Evolutionary conservation across 2,329 filamentous ascomycete genomes (phyloP), one percentile per base, ranked within the genome.

Genomic region (Leptographium procerum): DNA sequence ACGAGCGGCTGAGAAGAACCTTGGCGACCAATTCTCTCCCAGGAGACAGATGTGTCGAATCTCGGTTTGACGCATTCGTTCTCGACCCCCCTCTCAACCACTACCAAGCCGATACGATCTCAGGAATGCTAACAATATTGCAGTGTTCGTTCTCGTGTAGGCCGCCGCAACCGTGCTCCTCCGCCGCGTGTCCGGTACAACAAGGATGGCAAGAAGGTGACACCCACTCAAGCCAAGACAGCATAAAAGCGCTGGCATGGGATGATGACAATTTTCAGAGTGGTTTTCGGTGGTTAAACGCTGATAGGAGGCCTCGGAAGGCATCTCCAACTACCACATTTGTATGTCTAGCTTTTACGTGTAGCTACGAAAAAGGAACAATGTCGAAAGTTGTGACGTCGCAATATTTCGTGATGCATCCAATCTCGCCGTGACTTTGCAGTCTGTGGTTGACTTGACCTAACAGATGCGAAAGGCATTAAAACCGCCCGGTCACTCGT

Each of bases 131-230:
- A 71, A 82, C 77, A 70, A 8, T 4, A 34, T 16, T 60, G 68
- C 71, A 97, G 94, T 87, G 94, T 99, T 77, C 94, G 94, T 72
- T 99, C 94, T 68, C 85, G 89, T 69, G 91, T 88, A 74, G 94
- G 95, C 71, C 92, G 94, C 77, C 94, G 94, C 80, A 99, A 99
- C 89, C 90, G 94, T 77, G 92, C 92, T 71, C 95, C 94, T 72
- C 94, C 94, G 69, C 94, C 94, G 73, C 86, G 94, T 75, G 91
- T 99, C 72, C 85, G 94, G 72, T 99, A 95, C 90, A 99, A 99
- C 89, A 96, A 97, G 88, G 94, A 99, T 75, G 92, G 91, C 84
- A 99, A 99, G 91, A 99, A 99, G 88, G 86, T 99, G 75, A 87
- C 86, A 76, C 91, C 92, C 68, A 88, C 87, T 73, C 86, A 90